Conservation (phyloP, 2,329 filamentous ascomycete species). For the Diplodia intermedia region DNA sequence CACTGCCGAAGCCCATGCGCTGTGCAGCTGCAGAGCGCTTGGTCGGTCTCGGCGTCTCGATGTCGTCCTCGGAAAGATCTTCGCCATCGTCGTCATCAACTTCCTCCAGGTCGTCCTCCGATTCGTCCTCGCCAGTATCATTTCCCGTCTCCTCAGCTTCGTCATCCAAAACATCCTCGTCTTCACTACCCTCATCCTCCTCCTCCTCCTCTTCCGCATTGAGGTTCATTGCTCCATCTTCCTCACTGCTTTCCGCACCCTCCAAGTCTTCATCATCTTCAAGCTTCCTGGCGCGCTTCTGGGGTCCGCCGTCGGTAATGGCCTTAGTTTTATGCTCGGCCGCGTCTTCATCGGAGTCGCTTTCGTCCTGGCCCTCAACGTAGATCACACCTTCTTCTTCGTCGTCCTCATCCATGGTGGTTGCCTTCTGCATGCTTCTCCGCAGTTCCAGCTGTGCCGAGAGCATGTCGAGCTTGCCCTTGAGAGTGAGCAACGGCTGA, state of each 20-base stretch:
- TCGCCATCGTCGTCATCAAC: conserved; percentile 54
- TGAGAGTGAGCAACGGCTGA: conserved; percentile 81
- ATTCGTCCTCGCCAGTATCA: conserved; percentile 55
- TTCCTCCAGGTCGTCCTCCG: conserved; percentile 55
- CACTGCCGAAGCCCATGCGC: conserved; percentile 32
- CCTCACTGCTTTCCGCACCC: conserved; percentile 63
- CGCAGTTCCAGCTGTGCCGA: conserved; percentile 87
- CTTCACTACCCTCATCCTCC: conserved; percentile 65
- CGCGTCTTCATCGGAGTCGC: conserved; percentile 54
- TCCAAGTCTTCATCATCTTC: conserved; percentile 49
- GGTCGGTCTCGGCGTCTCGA: conserved; percentile 37
- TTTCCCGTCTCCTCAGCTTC: conserved; percentile 59
- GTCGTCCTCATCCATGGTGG: conserved; percentile 64
- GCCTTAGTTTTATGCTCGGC: conserved; percentile 55
- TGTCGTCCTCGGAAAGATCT: conserved; percentile 54
- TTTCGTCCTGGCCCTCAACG: conserved; percentile 79
- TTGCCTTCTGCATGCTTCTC: conserved; percentile 68
- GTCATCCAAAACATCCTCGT: conserved; percentile 60
- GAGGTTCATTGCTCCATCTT: conserved; percentile 54
- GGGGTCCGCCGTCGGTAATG: conserved; percentile 34
- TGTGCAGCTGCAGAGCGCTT: conserved; percentile 31
- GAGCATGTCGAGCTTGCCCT: conserved; percentile 94
- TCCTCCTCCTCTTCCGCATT: conserved; percentile 47
- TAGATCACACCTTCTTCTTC: conserved; percentile 81
- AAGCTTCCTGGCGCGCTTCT: conserved; percentile 23